Evolutionary conservation across 495 filamentous ascomycete genomes (phyloP).

Genomic region (Stereocaulon alpinum): DNA sequence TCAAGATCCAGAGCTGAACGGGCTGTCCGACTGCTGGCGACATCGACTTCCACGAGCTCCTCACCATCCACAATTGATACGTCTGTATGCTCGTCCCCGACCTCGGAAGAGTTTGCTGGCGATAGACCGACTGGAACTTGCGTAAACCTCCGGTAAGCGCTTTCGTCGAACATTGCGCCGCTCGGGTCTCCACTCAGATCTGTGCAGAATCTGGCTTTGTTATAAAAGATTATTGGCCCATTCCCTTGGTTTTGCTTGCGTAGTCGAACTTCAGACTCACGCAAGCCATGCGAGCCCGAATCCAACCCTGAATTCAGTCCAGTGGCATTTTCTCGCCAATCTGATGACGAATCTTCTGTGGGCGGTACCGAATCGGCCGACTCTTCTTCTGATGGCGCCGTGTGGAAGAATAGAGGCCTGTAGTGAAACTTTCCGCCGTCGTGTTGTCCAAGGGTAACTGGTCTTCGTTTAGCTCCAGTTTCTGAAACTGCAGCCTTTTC

Average conservation of each 20-base stretch:
- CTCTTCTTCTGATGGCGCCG: conserved; percentile 34
- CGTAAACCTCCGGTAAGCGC: conserved; percentile 11
- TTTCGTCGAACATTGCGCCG: conserved; percentile 1
- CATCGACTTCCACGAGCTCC: conserved; percentile 3
- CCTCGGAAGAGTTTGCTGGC: neutral
- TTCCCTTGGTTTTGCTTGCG: conserved; percentile 40
- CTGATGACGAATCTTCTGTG: conserved; percentile 12
- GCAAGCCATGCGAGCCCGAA: conserved; percentile 16
- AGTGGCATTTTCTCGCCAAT: conserved; percentile 7
- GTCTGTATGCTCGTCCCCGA: neutral
- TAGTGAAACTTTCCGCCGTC: conserved; percentile 40
- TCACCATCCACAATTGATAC: neutral
- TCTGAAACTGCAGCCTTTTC: neutral
- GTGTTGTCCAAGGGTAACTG: conserved; percentile 5
- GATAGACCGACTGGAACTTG: conserved; percentile 16
- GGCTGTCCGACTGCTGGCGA: neutral
- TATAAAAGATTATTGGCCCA: conserved; percentile 75
- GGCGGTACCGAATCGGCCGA: conserved; percentile 28
- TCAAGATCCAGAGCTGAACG: conserved; percentile 15
- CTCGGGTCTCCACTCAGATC: conserved; percentile 56
- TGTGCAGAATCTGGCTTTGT: conserved; percentile 61
- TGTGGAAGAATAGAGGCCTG: conserved; percentile 47
- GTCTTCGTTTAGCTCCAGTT: conserved; percentile 14
- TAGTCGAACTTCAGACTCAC: conserved; percentile 18
- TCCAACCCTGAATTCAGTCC: conserved; percentile 25